Conservation (phyloP, 192 early-diverging fungal species). For the Entomortierella chlamydospora region DNA sequence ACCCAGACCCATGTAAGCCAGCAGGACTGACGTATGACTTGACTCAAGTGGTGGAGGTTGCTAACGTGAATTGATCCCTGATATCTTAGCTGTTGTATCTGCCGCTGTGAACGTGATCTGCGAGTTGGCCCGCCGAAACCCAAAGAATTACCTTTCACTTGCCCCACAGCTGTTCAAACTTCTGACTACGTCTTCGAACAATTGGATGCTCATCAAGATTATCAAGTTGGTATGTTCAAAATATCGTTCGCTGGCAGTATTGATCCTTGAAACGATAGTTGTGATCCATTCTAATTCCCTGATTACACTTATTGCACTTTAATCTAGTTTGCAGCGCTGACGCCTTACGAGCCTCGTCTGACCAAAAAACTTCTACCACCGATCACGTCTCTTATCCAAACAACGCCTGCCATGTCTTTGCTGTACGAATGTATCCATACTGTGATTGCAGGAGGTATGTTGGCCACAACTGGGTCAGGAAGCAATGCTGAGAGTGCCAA, state of each 20-base stretch:
- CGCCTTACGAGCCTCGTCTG: slow-evolving; percentile 93
- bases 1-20: slow-evolving; percentile 87
- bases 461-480: slow-evolving; percentile 67
- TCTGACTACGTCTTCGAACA: slow-evolving; percentile 90
- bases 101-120: slow-evolving; percentile 96
- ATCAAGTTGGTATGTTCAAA: slow-evolving; percentile 88
- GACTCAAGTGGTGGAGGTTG: not conserved
- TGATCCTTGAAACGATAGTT: not conserved
- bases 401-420: slow-evolving; percentile 93
- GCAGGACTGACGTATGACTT: no score
- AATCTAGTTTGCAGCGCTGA: slow-evolving; percentile 86
- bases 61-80: slow-evolving; percentile 12
- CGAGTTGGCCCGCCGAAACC: slow-evolving; percentile 93
- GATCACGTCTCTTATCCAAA: slow-evolving; percentile 86
- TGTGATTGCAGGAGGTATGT: slow-evolving; percentile 89
- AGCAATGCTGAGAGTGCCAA: slow-evolving; percentile 61
- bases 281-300: not conserved
- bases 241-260: no score
- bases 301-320: not conserved
- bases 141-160: slow-evolving; percentile 92
- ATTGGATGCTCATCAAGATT: slow-evolving; percentile 99
- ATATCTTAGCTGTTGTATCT: slow-evolving; percentile 88
- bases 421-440: slow-evolving; percentile 98
- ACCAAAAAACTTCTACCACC: slow-evolving; percentile 89
- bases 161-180: slow-evolving; percentile 95